A percentile compares a stretch with the other conserved stretches of the same genome.
Conservation (phyloP, 169 alveolate genomes). For the Cryptosporidium canis region DNA sequence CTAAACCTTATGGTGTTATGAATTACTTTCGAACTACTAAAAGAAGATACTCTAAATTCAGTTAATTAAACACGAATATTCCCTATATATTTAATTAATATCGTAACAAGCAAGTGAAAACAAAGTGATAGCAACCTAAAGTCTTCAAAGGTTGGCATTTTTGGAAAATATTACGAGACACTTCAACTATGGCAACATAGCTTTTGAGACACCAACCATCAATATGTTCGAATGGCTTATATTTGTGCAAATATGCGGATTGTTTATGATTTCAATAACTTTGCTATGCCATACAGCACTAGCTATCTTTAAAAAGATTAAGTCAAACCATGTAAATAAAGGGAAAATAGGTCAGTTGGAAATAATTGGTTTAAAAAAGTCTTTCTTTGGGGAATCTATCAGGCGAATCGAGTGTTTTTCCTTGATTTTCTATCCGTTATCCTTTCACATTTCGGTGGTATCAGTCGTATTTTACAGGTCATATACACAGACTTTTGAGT, state of each 20-base stretch:
- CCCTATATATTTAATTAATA: background rate
- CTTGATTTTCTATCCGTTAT: conserved; percentile 7
- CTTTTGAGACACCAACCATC: background rate
- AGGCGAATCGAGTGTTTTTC: background rate
- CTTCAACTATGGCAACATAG: background rate
- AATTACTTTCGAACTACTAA: too few relatives aligned
- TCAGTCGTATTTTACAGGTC: background rate
- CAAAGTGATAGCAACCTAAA: background rate
- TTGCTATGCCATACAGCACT: background rate
- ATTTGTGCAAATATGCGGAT: background rate
- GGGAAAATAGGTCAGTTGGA: background rate
- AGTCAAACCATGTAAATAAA: background rate
- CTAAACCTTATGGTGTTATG: too few relatives aligned
- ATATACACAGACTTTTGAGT: background rate
- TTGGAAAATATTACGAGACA: background rate
- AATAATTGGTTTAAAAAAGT: conserved; percentile 35
- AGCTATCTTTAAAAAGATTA: background rate
- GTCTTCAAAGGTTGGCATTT: background rate
- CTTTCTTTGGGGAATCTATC: conserved; percentile 23
- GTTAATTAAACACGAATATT: background rate
- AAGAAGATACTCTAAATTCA: too few relatives aligned
- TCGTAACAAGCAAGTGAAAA: background rate
- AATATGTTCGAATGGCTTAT: background rate
- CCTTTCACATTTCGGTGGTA: conserved; percentile 18
- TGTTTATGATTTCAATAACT: background rate